A percentile compares a stretch with the other conserved stretches of the same genome.
phyloP scores from a whole-genome alignment of 352 stramenopile species.

The Pythium angustatum region DNA sequence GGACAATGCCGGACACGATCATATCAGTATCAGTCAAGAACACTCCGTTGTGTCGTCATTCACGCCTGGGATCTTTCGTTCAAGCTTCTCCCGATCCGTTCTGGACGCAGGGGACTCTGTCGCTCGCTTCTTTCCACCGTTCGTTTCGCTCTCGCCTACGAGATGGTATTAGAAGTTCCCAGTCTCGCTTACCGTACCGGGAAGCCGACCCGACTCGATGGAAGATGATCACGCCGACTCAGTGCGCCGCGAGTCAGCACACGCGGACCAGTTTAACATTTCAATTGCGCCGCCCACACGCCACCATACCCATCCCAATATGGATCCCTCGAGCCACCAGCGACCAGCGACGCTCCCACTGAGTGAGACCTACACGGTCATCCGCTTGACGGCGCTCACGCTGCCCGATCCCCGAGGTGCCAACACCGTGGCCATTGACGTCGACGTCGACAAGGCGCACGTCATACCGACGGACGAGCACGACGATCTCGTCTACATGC shows the following conservation, averaged over 20 bases:
- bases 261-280: slow-evolving; percentile 16
- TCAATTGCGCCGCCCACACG: neutral
- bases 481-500: slow-evolving; percentile 13
- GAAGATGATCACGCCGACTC: too few relatives aligned
- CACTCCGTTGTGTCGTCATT: neutral
- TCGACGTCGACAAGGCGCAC: neutral
- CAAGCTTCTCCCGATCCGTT: too few relatives aligned
- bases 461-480: slow-evolving; percentile 1
- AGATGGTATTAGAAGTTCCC: too few relatives aligned
- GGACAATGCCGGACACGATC: too few relatives aligned
- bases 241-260: too few relatives aligned
- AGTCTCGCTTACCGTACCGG: too few relatives aligned
- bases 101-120: too few relatives aligned
- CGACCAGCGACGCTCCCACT: neutral
- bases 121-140: neutral
- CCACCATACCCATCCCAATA: neutral
- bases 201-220: too few relatives aligned
- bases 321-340: neutral
- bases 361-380: slow-evolving; percentile 3
- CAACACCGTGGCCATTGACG: too few relatives aligned
- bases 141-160: too few relatives aligned
- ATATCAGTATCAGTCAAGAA: too few relatives aligned
- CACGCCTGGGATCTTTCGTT: neutral
- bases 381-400: neutral
- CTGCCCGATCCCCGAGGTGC: neutral